Evolutionary conservation across 176 grass and related monocot genomes (phyloP), one percentile per base, ranked within the genome.

Genomic region (Secale cereale): DNA sequence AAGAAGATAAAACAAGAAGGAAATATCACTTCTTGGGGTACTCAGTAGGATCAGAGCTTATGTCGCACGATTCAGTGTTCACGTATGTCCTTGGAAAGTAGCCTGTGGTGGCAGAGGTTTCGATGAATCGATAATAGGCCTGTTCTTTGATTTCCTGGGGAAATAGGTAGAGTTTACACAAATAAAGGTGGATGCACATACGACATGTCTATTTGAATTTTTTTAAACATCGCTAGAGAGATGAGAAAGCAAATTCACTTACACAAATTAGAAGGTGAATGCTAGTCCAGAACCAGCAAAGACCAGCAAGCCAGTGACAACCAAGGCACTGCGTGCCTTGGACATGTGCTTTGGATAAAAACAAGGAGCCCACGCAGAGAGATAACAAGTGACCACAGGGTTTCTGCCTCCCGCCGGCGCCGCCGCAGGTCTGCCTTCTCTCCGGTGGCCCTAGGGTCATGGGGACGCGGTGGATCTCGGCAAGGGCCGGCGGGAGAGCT

Each of bases 91-190:
- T 68, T 91, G 85, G 39, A 98, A 95, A 17, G 92, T 98, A 74
- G 95, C 95, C 76, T 98, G 95, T 7, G 92, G 95, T 54, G 95
- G 92, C 73, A 98, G 82, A 74, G 95, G 87, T 78, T 93, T 93
- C 74, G 95, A 88, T 1, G 86, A 81, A 83, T 97, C 90, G 9
- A 97, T 90, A 57, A 92, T 62, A 25, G 87, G 89, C 57, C 77
- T 93, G 81, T 86, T 97, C 67, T 81, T 94, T 65, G 90, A 91
- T 86, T 82, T 94, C 78, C 82, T 97, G 78, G 27, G 60, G 32
- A 71, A 3, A 31, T 32, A 1, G 6, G 16, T 4, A 36, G 30
- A 76, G 4, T 50, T 6, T 69, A 22, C 32, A 54, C 54, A 77
- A 40, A 22, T 5, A 81, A 76, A 25, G 31, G 8, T 61, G 1